Evolutionary conservation across 179 eudicot species (phyloP).

Genomic region (Silene noctiflora): DNA sequence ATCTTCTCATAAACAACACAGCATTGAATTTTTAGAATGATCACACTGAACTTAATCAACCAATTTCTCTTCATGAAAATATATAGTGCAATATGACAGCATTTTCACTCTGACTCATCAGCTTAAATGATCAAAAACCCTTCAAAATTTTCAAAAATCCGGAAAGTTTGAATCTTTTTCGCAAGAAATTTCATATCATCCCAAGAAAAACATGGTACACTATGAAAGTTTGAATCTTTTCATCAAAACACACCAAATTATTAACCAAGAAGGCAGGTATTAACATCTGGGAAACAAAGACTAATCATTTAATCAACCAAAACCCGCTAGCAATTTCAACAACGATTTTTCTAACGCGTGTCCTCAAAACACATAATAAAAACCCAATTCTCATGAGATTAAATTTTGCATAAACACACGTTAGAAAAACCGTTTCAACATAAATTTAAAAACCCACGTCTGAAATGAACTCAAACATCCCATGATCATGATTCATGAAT

Average conservation of each 20-base stretch:
- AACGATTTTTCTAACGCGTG: too few species aligned
- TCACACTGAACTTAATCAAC: neutral
- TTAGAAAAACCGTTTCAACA: constrained; percentile 11
- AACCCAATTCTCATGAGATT: constrained; percentile 2
- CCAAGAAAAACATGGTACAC: neutral
- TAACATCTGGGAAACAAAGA: neutral
- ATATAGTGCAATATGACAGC: neutral
- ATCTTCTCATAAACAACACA: too few species aligned
- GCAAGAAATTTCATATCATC: neutral
- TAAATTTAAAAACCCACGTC: constrained; percentile 26
- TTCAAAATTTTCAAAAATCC: neutral
- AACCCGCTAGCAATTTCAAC: too few species aligned
- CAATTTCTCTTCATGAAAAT: too few species aligned
- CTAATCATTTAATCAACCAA: too few species aligned
- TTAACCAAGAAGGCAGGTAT: neutral
- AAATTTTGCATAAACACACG: neutral
- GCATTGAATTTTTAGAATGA: neutral
- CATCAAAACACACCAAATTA: neutral
- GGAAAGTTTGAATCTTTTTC: neutral
- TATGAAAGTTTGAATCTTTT: neutral
- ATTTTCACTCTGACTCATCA: neutral
- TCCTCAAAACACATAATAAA: neutral
- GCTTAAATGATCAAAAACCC: neutral
- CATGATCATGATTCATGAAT: neutral
- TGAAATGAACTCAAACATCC: neutral